Evolutionary conservation across 106 monocot genomes (phyloP).

Genomic region (Agapanthus africanus): DNA sequence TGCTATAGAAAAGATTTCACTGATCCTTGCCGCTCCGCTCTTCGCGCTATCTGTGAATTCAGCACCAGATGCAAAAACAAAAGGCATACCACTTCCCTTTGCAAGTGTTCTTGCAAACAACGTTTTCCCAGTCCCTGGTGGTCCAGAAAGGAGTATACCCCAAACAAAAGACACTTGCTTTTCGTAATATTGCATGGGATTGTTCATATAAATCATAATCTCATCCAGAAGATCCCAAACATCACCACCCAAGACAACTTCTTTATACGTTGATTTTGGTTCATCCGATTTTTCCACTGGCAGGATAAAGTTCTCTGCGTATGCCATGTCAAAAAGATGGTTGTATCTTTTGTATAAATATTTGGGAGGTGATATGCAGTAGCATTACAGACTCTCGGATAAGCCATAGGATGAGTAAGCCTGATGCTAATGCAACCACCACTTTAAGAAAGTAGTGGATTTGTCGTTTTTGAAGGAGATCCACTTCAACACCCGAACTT

Average conservation of each 20-base stretch:
- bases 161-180: constrained; percentile 80
- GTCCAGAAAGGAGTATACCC: constrained; percentile 84
- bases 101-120: constrained; percentile 84
- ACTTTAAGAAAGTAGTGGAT: constrained; percentile 77
- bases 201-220: constrained; percentile 92
- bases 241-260: constrained; percentile 81
- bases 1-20: constrained; percentile 74
- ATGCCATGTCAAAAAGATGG: constrained; percentile 87
- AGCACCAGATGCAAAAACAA: constrained; percentile 92
- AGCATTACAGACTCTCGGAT: constrained; percentile 82
- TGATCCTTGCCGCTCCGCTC: constrained; percentile 87
- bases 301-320: constrained; percentile 89
- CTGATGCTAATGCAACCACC: constrained; percentile 57
- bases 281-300: constrained; percentile 50
- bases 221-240: constrained; percentile 94
- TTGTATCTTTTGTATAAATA: constrained; percentile 81
- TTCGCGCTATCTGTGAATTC: constrained; percentile 88
- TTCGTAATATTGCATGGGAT: constrained; percentile 88
- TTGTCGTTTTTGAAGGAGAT: constrained; percentile 73
- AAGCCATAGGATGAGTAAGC: constrained; percentile 63
- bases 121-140: constrained; percentile 91
- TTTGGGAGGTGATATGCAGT: constrained; percentile 56
- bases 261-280: constrained; percentile 63
- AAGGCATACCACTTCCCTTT: constrained; percentile 87
- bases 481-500: constrained; percentile 77